Evolutionary conservation across 1,284 basidiomycete species (phyloP), one percentile per base, ranked within the genome.

Genomic region (Marasmius tenuissimus): DNA sequence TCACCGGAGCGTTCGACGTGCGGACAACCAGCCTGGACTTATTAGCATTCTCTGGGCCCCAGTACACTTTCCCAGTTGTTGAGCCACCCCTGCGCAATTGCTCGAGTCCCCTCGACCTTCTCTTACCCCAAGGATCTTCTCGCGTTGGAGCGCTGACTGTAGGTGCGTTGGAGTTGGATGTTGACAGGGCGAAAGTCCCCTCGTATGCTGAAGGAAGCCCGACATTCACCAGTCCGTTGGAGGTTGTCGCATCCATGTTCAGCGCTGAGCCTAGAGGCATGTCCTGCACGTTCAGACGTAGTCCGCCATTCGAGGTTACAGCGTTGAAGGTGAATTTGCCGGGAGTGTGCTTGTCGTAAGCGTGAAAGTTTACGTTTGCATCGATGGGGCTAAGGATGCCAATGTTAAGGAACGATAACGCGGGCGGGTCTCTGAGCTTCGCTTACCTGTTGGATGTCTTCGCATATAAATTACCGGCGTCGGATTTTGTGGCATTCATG

Each of bases 381-480:
- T 45, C n/a, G 33, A 60, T 20, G 16, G 1, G 18, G 27, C 59
- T 60, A 45, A 4, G 4, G 27, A 27, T 27, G 9, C 42, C 7
- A n/a, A 12, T 8, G 11, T 20, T 47, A 27, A 27, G 34, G 48
- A 33, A n/a, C 33, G 6, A 20, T n/a, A 38, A 52, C 16, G n/a
- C 33, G 11, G 27, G 6, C 34, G 33, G 18, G 27, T 37, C 7
- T 52, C 35, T 22, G 51, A 39, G 3, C 10, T 22, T 39, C 18
- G 39, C 65, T 20, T 48, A 70, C 68, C 42, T 59, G 38, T 70
- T 68, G 49, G 57, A 65, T 12, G 66, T 70, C 22, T 49, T 61
- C 50, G 68, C 50, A 7, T 34, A 16, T 16, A 68, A 34, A 14
- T 40, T 35, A 35, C 65, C 40, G 18, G 11, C 48, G 9, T 50